Percentiles rank a stretch among this genome's conserved stretches.
phyloP scores from a whole-genome alignment of 148 eudicot species.

The Dysphania ambrosioides region DNA sequence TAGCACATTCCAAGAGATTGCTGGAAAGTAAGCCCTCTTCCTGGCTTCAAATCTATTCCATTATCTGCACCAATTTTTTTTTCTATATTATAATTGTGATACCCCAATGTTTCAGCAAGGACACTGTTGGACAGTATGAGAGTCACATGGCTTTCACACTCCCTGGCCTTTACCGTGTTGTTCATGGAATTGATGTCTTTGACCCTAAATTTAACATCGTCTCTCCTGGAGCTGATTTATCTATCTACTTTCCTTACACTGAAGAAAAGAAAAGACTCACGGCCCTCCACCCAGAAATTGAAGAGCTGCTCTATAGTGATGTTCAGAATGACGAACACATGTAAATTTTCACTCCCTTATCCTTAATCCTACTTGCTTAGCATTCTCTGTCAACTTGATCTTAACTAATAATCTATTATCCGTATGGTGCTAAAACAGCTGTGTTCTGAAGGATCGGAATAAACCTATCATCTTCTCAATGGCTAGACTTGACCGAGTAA shows the following conservation, averaged over 20 bases:
- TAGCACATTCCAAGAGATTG: constrained; percentile 98
- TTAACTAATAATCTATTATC: background rate
- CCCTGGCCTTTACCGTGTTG: constrained; percentile 94
- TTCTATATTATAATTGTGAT: background rate
- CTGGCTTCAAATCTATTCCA: background rate
- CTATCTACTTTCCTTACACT: constrained; percentile 74
- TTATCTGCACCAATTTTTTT: background rate
- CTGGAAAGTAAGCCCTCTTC: constrained; percentile 63
- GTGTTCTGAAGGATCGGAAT: constrained; percentile 71
- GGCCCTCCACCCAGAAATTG: constrained; percentile 75
- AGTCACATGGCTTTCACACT: constrained; percentile 83
- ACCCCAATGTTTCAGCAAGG: constrained; percentile 56
- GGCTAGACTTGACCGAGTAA: constrained; percentile 92
- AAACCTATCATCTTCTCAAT: constrained; percentile 92
- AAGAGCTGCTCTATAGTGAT: constrained; percentile 76
- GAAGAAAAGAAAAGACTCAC: constrained; percentile 80
- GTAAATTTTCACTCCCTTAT: constrained; percentile 37
- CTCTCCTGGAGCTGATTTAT: constrained; percentile 90
- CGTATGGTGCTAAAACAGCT: constrained; percentile 33
- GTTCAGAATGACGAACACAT: constrained; percentile 80
- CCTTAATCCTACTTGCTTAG: background rate
- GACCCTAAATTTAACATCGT: constrained; percentile 98
- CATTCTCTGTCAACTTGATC: background rate
- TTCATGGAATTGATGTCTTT: constrained; percentile 90
- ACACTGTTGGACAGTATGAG: constrained; percentile 95